phyloP scores from a whole-genome alignment of 2,329 filamentous ascomycete species.

The Paecilomyces sp. region DNA sequence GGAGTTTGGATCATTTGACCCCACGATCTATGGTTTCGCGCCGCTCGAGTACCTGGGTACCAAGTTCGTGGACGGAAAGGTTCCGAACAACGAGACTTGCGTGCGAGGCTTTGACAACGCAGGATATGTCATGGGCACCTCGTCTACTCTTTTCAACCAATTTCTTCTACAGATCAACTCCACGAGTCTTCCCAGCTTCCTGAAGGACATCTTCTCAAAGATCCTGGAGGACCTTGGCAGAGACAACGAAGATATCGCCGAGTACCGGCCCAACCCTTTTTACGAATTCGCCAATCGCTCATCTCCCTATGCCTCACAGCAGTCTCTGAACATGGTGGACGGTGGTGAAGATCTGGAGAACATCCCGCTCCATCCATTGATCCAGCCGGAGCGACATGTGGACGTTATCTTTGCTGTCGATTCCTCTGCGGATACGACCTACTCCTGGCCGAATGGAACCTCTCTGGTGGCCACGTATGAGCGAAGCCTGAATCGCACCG shows the following conservation, averaged over 20 bases:
- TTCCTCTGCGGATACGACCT: conserved; percentile 63
- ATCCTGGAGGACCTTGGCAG: conserved; percentile 52
- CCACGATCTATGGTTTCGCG: conserved; percentile 63
- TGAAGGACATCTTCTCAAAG: conserved; percentile 45
- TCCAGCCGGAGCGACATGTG: conserved; percentile 63
- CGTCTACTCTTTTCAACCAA: conserved; percentile 76
- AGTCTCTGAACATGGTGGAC: conserved; percentile 64
- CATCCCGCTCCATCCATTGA: conserved; percentile 69
- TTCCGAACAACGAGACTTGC: conserved; percentile 54
- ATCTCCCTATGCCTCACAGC: conserved; percentile 49
- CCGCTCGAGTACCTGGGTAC: conserved; percentile 67
- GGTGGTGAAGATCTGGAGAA: conserved; percentile 74
- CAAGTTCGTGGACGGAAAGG: conserved; percentile 57
- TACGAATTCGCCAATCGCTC: conserved; percentile 53
- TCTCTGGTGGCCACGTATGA: conserved; percentile 67
- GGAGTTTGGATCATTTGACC: conserved; percentile 72
- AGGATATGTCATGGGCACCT: conserved; percentile 80
- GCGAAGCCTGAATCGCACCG: conserved; percentile 49
- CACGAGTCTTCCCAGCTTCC: conserved; percentile 40
- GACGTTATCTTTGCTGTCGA: conserved; percentile 80
- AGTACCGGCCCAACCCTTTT: conserved; percentile 72
- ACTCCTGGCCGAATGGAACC: conserved; percentile 71
- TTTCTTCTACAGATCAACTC: conserved; percentile 60
- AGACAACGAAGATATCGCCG: conserved; percentile 64
- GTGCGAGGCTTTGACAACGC: conserved; percentile 75